Evolutionary conservation across 1,284 basidiomycete genomes (phyloP).

Genomic region (Lignosus rhinocerotis): DNA sequence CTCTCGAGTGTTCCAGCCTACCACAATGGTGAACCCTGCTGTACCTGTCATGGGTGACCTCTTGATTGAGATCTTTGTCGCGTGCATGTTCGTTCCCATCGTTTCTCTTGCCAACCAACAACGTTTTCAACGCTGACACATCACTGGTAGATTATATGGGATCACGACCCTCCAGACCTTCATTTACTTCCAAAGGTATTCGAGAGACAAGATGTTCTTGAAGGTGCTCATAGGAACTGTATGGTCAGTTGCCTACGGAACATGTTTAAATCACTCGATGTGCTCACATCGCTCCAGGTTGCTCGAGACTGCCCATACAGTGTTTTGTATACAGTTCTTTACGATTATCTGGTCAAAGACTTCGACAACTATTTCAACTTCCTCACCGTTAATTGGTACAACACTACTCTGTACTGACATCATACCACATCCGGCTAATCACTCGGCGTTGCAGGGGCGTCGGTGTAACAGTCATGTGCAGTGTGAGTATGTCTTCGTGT

Average conservation of each 20-base stretch:
- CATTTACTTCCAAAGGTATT: conserved; percentile 22
- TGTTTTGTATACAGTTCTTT: conserved; percentile 25
- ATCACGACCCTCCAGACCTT: conserved; percentile 22
- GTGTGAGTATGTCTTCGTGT: conserved; percentile 5
- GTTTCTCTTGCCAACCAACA: background rate
- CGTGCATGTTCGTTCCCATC: conserved; percentile 16
- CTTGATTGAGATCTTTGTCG: conserved; percentile 22
- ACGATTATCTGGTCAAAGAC: conserved; percentile 22
- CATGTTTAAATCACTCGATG: background rate
- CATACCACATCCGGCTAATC: background rate
- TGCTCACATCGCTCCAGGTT: conserved; percentile 9
- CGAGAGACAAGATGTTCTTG: conserved; percentile 11
- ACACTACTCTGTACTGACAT: background rate
- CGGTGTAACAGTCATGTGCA: conserved; percentile 18
- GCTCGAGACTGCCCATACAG: conserved; percentile 21
- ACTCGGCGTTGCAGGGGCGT: conserved; percentile 11
- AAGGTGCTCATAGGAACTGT: conserved; percentile 17
- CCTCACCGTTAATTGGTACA: conserved; percentile 16
- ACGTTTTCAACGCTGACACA: background rate
- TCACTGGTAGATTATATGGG: conserved; percentile 15
- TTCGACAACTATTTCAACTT: conserved; percentile 17
- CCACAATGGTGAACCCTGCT: conserved; percentile 12
- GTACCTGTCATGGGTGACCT: conserved; percentile 21
- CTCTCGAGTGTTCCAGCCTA: background rate
- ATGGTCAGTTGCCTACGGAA: conserved; percentile 7